Base-by-base conservation (phyloP, 768 basidiomycete species). In the Neoboletus brunneissimus region DNA sequence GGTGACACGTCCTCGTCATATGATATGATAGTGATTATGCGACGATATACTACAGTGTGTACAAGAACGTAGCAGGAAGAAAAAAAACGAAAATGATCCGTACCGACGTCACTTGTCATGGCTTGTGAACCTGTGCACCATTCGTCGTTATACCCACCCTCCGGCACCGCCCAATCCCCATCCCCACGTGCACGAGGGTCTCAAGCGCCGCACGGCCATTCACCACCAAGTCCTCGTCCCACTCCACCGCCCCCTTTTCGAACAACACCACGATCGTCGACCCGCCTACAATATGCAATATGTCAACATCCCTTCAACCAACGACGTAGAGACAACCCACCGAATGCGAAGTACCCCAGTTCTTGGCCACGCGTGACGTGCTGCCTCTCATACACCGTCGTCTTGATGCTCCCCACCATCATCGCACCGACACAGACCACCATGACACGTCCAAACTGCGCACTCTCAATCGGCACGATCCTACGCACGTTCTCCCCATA, bases 401-500 rank as follows among this genome's bases (percentile, higher is more conserved):
- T 90, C 64, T 84, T 72, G 68, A 98, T 98, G 57, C 87, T 91
- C 11, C 91, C 94, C 13, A 91, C 95, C 91, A 94, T 92, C 93
- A 95, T 95, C 8, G 93, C 93, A 23, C 94, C 94, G 9, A 95
- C 78, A 62, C 92, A 94, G 2, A 96, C 93, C 2, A 86, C 87
- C 86, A 96, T 92, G 22, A 98, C 94, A 0, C 86, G 80, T 3
- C 96, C 96, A 67, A 97, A 98, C 45, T 88, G 84, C 0, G 88
- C 85, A 57, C 86, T 92, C 59, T 96, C 86, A 53, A 98, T 95
- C 2, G 91, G 91, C 8, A 96, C 89, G 34, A 99, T 86, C 77
- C 94, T 94, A 25, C 97, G 79, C 6, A 80, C 89, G 63, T 99
- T 99, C 73, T 98, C 95, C 20, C 94, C 93, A 64, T 94, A 98